Evolutionary conservation across 495 filamentous ascomycete genomes (phyloP).

Genomic region (Penicillium herquei): DNA sequence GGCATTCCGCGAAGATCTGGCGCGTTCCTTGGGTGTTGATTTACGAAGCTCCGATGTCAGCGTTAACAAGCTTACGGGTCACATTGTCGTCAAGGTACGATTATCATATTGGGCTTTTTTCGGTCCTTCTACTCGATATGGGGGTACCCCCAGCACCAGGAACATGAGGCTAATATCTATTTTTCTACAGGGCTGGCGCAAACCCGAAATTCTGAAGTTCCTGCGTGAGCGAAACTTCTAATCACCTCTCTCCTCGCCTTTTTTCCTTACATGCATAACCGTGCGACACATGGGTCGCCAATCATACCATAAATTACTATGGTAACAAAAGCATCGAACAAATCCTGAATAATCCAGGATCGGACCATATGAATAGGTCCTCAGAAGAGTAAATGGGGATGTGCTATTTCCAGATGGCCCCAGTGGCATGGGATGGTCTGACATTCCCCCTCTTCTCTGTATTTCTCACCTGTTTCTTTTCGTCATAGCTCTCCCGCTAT

Average conservation of each 20-base stretch:
- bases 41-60: conserved; percentile 40
- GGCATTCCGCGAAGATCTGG: conserved; percentile 53
- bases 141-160: background rate
- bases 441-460: conserved; percentile 15
- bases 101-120: conserved; percentile 7
- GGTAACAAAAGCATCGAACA: conserved; percentile 3
- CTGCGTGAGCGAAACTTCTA: conserved; percentile 49
- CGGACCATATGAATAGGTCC: background rate
- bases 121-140: background rate
- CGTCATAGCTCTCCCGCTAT: conserved; percentile 9
- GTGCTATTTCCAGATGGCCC: background rate
- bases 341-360: background rate
- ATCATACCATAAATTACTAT: background rate
- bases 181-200: conserved; percentile 47
- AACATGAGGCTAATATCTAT: conserved; percentile 1
- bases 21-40: conserved; percentile 44
- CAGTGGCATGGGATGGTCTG: background rate
- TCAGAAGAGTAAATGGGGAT: background rate
- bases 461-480: conserved; percentile 11
- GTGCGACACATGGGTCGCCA: background rate
- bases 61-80: conserved; percentile 60
- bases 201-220: conserved; percentile 48
- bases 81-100: conserved; percentile 62
- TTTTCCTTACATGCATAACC: background rate
- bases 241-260: conserved; percentile 2